Evolutionary conservation across 306 rosid genomes (phyloP), one percentile per base, ranked within the genome.

Genomic region (Arachis stenosperma): DNA sequence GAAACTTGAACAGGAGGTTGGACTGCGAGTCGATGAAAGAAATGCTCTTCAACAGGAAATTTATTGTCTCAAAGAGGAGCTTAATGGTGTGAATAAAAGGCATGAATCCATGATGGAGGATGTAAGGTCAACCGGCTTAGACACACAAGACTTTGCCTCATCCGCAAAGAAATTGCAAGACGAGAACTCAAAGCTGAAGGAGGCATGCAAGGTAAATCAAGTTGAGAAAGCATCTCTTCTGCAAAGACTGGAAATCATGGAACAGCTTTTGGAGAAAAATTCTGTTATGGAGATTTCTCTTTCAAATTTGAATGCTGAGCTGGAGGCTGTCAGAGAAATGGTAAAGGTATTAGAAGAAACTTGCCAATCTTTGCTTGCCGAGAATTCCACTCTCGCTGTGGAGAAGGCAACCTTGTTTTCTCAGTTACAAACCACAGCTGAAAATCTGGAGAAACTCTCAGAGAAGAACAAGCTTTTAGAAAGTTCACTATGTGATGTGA

Each of bases 1-100:
- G 86, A 87, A 81, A 70, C 89, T 92, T 30, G 99, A 95, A 63
- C 89, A 75, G 39, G 91, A 86, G 64, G 88, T 91, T 75, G 93
- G 76, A 74, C 71, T 84, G 74, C 88, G 86, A 73, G 83, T 87
- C 27, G 88, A 86, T 81, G 84, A 95, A 84, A 87, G 97, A 81
- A 87, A 95, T 67, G 90, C 93, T 76, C 96, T 91, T 75, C 98
- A 90, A 87, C 93, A 85, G 67, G 98, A 95, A 80, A 88, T 91
- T 69, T 88, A 88, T 69, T 88, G 89, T 75, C 93, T 95, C 60
- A 90, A 88, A 79, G 90, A 90, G 80, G 92, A 91, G 83, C 83
- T 91, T 61, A 82, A 71, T 56, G 86, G 80, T 61, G 69, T 90
- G 53, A 86, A 75, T 65, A 75, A 69, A 81, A 84, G 79, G 77